Base-by-base conservation (phyloP, 139 green algal species). In the Picochlorum sp. region DNA sequence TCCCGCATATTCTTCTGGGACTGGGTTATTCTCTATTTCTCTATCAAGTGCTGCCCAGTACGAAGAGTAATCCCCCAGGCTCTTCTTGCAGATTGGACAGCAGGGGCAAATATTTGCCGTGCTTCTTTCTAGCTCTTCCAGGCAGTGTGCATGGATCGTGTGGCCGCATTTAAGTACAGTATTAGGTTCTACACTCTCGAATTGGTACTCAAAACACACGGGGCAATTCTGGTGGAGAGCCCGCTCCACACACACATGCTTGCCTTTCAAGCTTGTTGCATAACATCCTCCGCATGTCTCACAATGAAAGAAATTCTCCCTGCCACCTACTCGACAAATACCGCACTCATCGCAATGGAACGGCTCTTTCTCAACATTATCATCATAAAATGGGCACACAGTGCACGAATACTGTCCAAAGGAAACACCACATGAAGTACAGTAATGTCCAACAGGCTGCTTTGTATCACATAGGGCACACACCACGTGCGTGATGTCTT, bases 261-360 rank as follows among this genome's bases (percentile, higher is more conserved):
- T 81, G 63, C 79, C 77, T 44, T 82, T 74, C 63, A 89, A 55
- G 3, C 66, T 55, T 5, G 77, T 77, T 45, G 71, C 72, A 73
- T 97, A 97, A 82, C 91, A 97, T 72, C 82, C 94, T 69, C 87
- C 90, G 74, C 88, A 96, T 1, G 76, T 90, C 21, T 71, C 21
- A 77, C 91, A 97, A 81, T 97, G 91, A 73, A 97, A 97, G 72
- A 89, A 97, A 69, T 95, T 91, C 1, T 89, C 72, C 0, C 77
- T 66, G 3, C 91, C 91, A 20, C 91, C 91, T 16, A 97, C 86
- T 11, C 91, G 56, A 81, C 87, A 95, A 59, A 95, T 94, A 68
- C 82, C 85, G 60, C 86, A 91, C 31, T 85, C 66, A 56, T 85
- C 68, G 62, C 90, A 97, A 79, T 97, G 91, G 68, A 89, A 96